Percentiles rank a stretch among this genome's conserved stretches.
These are phyloP conservation scores for Funneliformis geosporum DNA, from an alignment of 192 early-diverging fungal species.

Conservation along the genomic window DNA sequence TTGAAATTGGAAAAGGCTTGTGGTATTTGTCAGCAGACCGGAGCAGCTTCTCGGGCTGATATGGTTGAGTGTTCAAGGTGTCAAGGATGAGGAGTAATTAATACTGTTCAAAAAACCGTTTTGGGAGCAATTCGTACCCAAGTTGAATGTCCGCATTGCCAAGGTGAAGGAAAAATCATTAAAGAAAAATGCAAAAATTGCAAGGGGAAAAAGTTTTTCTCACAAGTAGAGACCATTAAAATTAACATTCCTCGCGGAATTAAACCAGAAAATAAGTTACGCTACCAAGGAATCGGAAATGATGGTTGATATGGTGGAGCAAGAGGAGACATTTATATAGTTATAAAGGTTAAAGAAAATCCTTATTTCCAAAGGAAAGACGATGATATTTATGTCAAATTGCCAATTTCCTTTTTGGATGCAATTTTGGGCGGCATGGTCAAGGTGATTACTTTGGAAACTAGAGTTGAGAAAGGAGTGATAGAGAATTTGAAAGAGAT, in stretches of 20 bases:
- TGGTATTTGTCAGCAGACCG: neutral
- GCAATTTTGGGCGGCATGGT: neutral
- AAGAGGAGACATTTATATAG: constrained; percentile 3
- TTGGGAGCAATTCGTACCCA: neutral
- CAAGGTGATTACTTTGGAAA: neutral
- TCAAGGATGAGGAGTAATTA: neutral
- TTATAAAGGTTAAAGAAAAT: neutral
- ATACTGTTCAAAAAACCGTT: neutral
- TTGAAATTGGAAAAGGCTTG: neutral
- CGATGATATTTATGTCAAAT: constrained; percentile 1
- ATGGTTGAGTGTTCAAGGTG: neutral
- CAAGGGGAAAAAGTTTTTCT: neutral
- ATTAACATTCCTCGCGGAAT: neutral
- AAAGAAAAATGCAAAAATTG: too few species aligned
- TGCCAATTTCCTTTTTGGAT: constrained; percentile 8
- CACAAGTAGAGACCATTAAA: neutral
- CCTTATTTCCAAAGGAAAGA: constrained; percentile 13
- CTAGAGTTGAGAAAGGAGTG: too few species aligned
- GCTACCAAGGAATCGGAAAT: constrained; percentile 8
- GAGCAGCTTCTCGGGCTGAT: neutral
- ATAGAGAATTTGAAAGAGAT: neutral
- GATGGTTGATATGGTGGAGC: neutral
- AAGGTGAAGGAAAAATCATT: too few species aligned
- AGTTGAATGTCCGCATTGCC: neutral
- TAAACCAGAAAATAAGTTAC: neutral